A percentile compares a stretch with the other conserved stretches of the same genome.
phyloP scores from a whole-genome alignment of 371 early-diverging fungal species.

The Lichtheimia corymbifera region DNA sequence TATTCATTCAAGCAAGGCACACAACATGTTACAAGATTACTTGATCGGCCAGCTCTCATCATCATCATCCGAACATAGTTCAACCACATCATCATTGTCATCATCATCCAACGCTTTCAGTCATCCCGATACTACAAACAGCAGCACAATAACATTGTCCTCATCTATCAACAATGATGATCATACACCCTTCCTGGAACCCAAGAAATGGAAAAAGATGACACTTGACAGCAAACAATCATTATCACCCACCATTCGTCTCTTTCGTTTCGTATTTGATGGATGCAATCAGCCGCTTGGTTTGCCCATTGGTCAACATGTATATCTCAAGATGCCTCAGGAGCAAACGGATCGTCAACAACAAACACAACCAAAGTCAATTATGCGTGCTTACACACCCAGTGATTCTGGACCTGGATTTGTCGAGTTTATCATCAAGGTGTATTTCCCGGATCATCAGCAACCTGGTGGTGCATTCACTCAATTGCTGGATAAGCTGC shows the following conservation, averaged over 20 bases:
- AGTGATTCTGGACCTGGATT: slow-evolving; percentile 31
- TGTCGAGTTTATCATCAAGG: slow-evolving; percentile 67
- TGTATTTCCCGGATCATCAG: slow-evolving; percentile 44
- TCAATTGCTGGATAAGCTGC: slow-evolving; percentile 47
- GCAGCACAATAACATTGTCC: slow-evolving; percentile 10
- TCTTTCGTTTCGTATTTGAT: slow-evolving; percentile 43
- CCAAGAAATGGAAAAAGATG: slow-evolving; percentile 43
- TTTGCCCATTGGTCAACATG: slow-evolving; percentile 54
- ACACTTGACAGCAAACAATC: slow-evolving; percentile 30
- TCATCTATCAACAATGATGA: slow-evolving; percentile 6
- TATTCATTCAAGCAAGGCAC: slow-evolving; percentile 80
- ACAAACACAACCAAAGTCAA: slow-evolving; percentile 26
- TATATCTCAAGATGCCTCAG: slow-evolving; percentile 28
- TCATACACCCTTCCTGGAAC: slow-evolving; percentile 27
- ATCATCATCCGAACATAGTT: slow-evolving; percentile 3
- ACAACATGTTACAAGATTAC: slow-evolving; percentile 64
- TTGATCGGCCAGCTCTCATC: slow-evolving; percentile 63
- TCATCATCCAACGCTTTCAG: slow-evolving; percentile 9
- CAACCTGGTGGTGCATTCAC: slow-evolving; percentile 60
- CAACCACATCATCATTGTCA: slow-evolving; percentile 10
- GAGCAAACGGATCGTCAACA: slow-evolving; percentile 2
- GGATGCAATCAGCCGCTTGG: slow-evolving; percentile 29
- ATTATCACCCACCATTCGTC: slow-evolving; percentile 44
- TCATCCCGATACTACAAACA: background rate
- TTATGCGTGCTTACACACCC: slow-evolving; percentile 66